Evolutionary conservation across 768 basidiomycete species (phyloP), one percentile per base, ranked within the genome.

Genomic region (Cyclocybe aegerita): DNA sequence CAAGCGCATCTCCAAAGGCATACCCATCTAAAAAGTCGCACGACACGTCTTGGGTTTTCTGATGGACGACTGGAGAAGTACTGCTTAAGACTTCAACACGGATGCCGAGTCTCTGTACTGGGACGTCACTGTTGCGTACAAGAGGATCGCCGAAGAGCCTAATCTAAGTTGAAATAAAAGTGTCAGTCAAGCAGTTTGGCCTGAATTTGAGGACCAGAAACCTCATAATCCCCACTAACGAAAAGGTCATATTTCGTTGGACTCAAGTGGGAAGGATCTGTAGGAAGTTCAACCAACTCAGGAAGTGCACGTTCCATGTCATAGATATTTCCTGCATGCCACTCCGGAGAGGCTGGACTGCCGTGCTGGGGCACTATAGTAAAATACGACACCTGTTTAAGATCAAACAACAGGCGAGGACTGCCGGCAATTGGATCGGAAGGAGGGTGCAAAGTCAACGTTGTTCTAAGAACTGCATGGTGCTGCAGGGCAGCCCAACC

Each of bases 241-340:
- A 88, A 80, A 3, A 94, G 60, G 46, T 86, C 77, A 57, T 90
- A 93, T 12, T 61, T 71, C 14, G 77, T 85, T 34, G 76, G 78
- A 11, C 55, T 43, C 2, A 53, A 67, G 3, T 53, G 17, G 14
- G 72, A 80, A 0, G 79, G 82, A 10, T 65, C 59, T 2, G 58
- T 60, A 30, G 84, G 88, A 40, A 87, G 70, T 17, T 63, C 65
- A 32, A 85, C 74, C 32, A 69, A 50, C 49, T 78, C 80, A 11
- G 74, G 72, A 9, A 80, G 73, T 14, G 81, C 67, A 29, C 70
- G 69, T 50, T 82, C 77, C 67, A 88, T 73, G 16, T 73, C 71
- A 63, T 96, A 96, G n/a, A 96, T 83, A 62, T 96, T 91, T 32
- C 91, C 93, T n/a, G 81, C 68, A 63, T 86, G 78, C 93, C 93